Evolutionary conservation across 164 flowering plant genomes (phyloP).

Genomic region (Taxillus chinensis): DNA sequence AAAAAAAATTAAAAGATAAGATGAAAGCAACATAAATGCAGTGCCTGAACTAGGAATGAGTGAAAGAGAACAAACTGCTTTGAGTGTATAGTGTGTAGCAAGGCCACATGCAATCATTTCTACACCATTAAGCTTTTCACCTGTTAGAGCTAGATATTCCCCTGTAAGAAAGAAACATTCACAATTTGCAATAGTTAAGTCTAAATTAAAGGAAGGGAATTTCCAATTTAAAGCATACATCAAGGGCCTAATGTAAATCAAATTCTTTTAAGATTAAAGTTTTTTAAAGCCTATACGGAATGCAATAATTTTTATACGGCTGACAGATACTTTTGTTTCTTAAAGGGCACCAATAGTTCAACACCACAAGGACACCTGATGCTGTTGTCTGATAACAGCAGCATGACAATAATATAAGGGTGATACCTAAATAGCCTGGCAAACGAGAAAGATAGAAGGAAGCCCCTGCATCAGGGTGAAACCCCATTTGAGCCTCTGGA

Average conservation of each 20-base stretch:
- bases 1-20: conserved; percentile 6
- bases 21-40: not conserved
- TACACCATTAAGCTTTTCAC: conserved; percentile 82
- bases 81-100: conserved; percentile 74
- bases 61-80: conserved; percentile 38
- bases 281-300: too few relatives aligned
- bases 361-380: not conserved
- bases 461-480: conserved; percentile 94
- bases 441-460: conserved; percentile 75
- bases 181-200: not conserved
- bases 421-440: conserved; percentile 76
- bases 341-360: not conserved
- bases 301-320: too few relatives aligned
- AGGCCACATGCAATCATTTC: conserved; percentile 94
- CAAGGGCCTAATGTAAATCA: too few relatives aligned
- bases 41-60: not conserved
- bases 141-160: conserved; percentile 88
- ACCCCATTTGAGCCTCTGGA: conserved; percentile 82
- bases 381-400: not conserved
- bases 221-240: too few relatives aligned
- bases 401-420: not conserved
- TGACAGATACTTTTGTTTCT: not conserved
- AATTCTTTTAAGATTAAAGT: too few relatives aligned
- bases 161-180: conserved; percentile 32
- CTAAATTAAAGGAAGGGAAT: too few relatives aligned